phyloP scores from a whole-genome alignment of 148 eudicot species.

The Persicaria tinctoria region DNA sequence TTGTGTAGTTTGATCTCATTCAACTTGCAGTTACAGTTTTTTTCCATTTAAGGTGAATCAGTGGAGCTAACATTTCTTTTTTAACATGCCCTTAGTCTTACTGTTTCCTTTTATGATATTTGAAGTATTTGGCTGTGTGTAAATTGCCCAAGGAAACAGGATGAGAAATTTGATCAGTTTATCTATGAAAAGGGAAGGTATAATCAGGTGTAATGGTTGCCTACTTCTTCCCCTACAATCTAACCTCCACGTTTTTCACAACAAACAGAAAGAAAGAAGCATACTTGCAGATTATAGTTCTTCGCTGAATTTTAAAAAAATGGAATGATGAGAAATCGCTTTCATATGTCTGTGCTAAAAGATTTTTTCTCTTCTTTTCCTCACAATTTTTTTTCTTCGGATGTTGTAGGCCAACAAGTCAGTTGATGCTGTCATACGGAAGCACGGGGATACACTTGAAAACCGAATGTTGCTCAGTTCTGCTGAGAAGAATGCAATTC shows the following conservation, averaged over 20 bases:
- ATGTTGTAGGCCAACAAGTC: slow-evolving; percentile 71
- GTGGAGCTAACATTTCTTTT: too few relatives aligned
- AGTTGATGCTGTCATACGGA: slow-evolving; percentile 52
- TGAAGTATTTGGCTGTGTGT: background rate
- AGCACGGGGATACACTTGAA: slow-evolving; percentile 54
- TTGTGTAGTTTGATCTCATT: background rate
- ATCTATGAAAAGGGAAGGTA: too few relatives aligned
- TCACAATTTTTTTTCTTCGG: background rate
- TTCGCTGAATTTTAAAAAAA: too few relatives aligned
- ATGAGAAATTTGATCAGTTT: too few relatives aligned
- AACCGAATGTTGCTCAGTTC: slow-evolving; percentile 47
- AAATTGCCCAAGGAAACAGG: background rate
- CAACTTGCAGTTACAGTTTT: background rate
- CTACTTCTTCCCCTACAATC: too few relatives aligned
- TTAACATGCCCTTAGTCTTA: background rate
- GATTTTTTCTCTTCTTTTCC: background rate
- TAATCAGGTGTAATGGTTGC: too few relatives aligned
- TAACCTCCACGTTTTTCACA: too few relatives aligned
- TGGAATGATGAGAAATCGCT: too few relatives aligned
- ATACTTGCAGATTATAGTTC: too few relatives aligned
- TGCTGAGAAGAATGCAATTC: slow-evolving; percentile 56
- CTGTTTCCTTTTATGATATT: background rate
- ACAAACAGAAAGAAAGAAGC: too few relatives aligned
- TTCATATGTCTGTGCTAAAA: background rate
- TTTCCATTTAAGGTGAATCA: background rate